Evolutionary conservation across 106 monocot species (phyloP), one percentile per base, ranked within the genome.

Genomic region (Allium sativum): DNA sequence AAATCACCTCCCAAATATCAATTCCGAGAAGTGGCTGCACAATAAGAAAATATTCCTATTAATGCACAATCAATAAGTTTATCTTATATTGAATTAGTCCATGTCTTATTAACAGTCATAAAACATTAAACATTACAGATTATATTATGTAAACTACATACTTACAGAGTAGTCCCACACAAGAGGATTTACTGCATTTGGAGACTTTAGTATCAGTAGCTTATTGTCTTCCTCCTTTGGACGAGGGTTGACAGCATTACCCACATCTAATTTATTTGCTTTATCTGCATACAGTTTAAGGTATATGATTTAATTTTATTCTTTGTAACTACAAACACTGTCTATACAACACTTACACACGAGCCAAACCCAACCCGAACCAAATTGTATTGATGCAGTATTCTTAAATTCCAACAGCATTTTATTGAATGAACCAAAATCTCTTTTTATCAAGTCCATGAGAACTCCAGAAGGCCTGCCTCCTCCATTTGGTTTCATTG

Each of bases 291-390:
- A 31, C 31, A 31, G 31, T 31, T 31, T 31, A 31, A 31, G 31
- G 31, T 3, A 31, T 31, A 31, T 2, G 4, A 31, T 31, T 31
- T 31, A 31, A 31, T 31, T 31, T 31, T 31, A 5, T 31, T 31
- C 31, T 5, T 5, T 31, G 31, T 31, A 31, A 31, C 31, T 31
- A 31, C 31, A 31, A 31, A 3, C 31, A 31, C 31, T 31, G 31
- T 5, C 31, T 2, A 31, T 2, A 5, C 12, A 61, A 46, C 10
- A 70, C 86, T 81, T 58, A 95, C 94, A 90, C 31, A 62, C 69
- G 60, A 95, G 86, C 94, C 94, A 95, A 73, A 67, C 90, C 94
- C 94, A 95, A 53, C 94, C 94, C 46, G 94, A 95, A 67, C 94
- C 94, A 77, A 90, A 90, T 44, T 90, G 94, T 21, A 76, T 77